Percentiles rank a stretch among this genome's conserved stretches.
phyloP scores from a whole-genome alignment of 2,329 filamentous ascomycete genomes.

The Cercospora zeina region DNA sequence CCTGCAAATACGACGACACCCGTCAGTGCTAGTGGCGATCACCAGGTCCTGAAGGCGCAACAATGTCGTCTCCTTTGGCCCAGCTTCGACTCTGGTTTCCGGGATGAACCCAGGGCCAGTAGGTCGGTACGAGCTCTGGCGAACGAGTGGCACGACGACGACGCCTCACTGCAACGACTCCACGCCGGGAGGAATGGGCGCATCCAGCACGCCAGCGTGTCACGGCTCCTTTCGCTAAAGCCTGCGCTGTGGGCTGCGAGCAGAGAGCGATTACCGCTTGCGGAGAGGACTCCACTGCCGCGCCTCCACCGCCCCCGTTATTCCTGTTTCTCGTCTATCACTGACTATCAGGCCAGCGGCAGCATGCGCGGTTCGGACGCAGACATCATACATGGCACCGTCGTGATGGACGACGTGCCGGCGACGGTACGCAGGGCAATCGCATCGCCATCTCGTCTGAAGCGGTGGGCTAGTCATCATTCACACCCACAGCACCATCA shows the following conservation, averaged over 20 bases:
- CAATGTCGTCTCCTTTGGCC: not conserved
- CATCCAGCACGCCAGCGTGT: not conserved
- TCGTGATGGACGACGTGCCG: not conserved
- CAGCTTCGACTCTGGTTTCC: constrained; percentile 20
- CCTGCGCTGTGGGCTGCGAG: constrained; percentile 15
- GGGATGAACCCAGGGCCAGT: constrained; percentile 23
- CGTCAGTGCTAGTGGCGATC: constrained; percentile 14
- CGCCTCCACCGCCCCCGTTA: constrained; percentile 3
- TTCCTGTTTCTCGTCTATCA: not conserved
- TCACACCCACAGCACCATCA: constrained; percentile 6
- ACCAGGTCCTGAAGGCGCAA: constrained; percentile 20
- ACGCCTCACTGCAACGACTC: constrained; percentile 21
- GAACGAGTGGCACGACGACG: constrained; percentile 11
- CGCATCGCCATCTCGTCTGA: no score
- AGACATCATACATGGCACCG: constrained; percentile 7
- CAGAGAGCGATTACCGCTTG: constrained; percentile 18
- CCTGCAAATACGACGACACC: constrained; percentile 12
- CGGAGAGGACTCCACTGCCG: constrained; percentile 14
- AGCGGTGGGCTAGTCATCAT: constrained; percentile 5
- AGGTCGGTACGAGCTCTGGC: constrained; percentile 15
- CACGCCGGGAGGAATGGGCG: not conserved
- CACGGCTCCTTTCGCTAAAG: constrained; percentile 21
- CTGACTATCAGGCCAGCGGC: not conserved
- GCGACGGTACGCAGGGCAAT: not conserved
- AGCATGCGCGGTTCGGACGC: constrained; percentile 11